Evolutionary conservation across 768 basidiomycete genomes (phyloP).

Genomic region (Lepiota brunneoincarnata): DNA sequence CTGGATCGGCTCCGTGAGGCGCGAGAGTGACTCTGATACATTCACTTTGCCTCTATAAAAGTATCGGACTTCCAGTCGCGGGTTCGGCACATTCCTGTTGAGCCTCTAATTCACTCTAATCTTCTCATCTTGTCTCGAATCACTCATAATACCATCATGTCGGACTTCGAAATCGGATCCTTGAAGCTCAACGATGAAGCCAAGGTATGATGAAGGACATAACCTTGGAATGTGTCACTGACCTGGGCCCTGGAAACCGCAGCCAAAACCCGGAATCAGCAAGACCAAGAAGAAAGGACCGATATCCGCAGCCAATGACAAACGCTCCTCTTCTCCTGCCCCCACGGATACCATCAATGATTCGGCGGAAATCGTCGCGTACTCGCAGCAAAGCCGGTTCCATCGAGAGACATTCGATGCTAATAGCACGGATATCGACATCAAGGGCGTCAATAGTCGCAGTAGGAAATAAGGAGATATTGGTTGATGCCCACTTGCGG

Average conservation of each 20-base stretch:
- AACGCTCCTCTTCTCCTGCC: not conserved
- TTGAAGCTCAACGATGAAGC: not conserved
- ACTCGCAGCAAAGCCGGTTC: conserved; percentile 47
- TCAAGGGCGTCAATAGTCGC: conserved; percentile 51
- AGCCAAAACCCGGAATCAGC: not conserved
- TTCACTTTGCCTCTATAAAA: too few relatives aligned
- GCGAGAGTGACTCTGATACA: too few relatives aligned
- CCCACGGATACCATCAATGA: conserved; percentile 9
- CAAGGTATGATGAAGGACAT: not conserved
- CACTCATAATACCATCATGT: not conserved
- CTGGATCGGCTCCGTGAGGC: not conserved
- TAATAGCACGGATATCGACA: conserved; percentile 42
- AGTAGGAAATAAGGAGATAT: conserved; percentile 49
- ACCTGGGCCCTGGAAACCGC: not conserved
- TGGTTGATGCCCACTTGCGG: conserved; percentile 49
- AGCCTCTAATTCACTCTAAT: not conserved
- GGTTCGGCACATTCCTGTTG: too few relatives aligned
- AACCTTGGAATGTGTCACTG: not conserved
- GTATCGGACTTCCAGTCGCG: too few relatives aligned
- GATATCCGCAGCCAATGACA: not conserved
- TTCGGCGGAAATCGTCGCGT: conserved; percentile 31
- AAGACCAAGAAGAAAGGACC: not conserved
- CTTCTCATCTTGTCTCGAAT: too few relatives aligned
- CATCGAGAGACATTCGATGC: conserved; percentile 45
- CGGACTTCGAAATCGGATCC: not conserved